phyloP scores from a whole-genome alignment of 768 basidiomycete species.

The Suillus alpinus region DNA sequence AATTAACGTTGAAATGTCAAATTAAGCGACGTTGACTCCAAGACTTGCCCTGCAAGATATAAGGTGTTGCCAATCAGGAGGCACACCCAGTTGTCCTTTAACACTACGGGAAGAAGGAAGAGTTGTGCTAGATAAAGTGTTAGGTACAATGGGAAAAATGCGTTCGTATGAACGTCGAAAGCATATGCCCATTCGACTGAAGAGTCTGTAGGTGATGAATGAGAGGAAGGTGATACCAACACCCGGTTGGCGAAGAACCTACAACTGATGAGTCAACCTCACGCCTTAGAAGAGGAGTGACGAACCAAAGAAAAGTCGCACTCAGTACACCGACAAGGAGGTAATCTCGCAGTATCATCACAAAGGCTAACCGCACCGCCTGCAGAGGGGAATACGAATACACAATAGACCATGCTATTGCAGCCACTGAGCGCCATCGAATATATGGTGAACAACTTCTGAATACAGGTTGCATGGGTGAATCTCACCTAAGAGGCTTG shows the following conservation, averaged over 20 bases:
- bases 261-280: slow-evolving; percentile 15
- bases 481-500: slow-evolving; percentile 64
- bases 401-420: slow-evolving; percentile 81
- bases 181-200: slow-evolving; percentile 91
- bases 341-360: slow-evolving; percentile 91
- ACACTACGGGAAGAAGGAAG: slow-evolving; percentile 78
- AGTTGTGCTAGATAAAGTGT: slow-evolving; percentile 88
- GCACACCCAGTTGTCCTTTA: slow-evolving; percentile 90
- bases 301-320: slow-evolving; percentile 76
- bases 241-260: slow-evolving; percentile 74
- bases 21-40: neutral
- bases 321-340: slow-evolving; percentile 72
- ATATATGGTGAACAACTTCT: neutral
- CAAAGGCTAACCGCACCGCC: slow-evolving; percentile 60
- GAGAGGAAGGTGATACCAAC: slow-evolving; percentile 68
- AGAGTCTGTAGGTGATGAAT: slow-evolving; percentile 67
- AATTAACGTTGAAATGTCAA: slow-evolving; percentile 7
- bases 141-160: slow-evolving; percentile 93
- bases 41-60: slow-evolving; percentile 64
- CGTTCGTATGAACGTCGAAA: slow-evolving; percentile 95
- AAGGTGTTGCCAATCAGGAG: slow-evolving; percentile 86
- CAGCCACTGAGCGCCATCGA: slow-evolving; percentile 53
- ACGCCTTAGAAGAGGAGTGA: slow-evolving; percentile 7
- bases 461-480: neutral
- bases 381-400: slow-evolving; percentile 63